phyloP scores from a whole-genome alignment of 2,329 filamentous ascomycete species.

The Drechslerella coelobrocha region DNA sequence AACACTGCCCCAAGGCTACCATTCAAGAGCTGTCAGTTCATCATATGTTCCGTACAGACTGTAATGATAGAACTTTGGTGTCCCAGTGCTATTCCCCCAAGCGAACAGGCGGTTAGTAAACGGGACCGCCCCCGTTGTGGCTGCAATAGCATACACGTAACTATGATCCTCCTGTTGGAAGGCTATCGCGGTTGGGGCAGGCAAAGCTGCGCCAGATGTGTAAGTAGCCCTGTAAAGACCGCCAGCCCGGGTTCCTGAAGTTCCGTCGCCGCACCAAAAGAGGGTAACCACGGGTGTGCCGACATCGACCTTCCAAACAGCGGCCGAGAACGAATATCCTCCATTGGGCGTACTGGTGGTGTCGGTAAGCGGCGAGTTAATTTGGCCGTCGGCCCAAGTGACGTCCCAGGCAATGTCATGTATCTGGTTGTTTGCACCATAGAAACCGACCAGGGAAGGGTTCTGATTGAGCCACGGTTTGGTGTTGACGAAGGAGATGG shows the following conservation, averaged over 20 bases:
- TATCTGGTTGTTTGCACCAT: conserved; percentile 9
- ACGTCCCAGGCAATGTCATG: conserved; percentile 15
- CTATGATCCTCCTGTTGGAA: conserved; percentile 28
- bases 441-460: conserved; percentile 23
- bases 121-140: conserved; percentile 10
- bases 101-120: conserved; percentile 28
- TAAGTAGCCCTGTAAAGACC: conserved; percentile 13
- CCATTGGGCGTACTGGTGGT: conserved; percentile 10
- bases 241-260: conserved; percentile 16
- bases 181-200: conserved; percentile 5
- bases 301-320: conserved; percentile 23
- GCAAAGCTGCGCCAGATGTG: conserved; percentile 5
- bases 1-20: too few relatives aligned
- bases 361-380: conserved; percentile 13
- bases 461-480: conserved; percentile 16
- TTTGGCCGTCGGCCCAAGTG: conserved; percentile 15
- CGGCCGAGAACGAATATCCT: conserved; percentile 21
- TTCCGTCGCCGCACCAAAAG: conserved; percentile 34
- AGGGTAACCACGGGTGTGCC: conserved; percentile 12
- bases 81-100: conserved; percentile 26
- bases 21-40: conserved; percentile 12
- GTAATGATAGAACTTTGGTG: conserved; percentile 26
- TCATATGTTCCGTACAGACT: conserved; percentile 5
- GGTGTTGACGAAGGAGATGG: conserved; percentile 33
- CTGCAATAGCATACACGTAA: conserved; percentile 15